phyloP scores from a whole-genome alignment of 176 grass and related monocot genomes.

The Guadua angustifolia region DNA sequence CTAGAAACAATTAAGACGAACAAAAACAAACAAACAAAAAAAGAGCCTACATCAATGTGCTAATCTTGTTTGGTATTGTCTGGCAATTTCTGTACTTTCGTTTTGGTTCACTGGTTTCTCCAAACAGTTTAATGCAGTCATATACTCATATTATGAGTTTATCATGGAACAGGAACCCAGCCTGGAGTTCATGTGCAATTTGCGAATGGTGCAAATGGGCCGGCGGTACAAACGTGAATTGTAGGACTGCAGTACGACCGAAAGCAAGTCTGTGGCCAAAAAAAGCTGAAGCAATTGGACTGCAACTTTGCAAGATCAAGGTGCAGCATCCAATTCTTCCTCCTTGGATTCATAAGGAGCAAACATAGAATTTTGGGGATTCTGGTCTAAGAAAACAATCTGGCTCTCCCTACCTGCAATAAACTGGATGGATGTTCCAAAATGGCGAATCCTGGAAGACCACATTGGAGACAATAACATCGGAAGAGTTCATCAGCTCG shows the following conservation, averaged over 20 bases:
- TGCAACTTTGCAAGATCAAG: not conserved
- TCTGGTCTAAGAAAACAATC: not conserved
- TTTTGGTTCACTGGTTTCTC: slow-evolving; percentile 29
- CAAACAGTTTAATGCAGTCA: slow-evolving; percentile 21
- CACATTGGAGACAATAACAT: slow-evolving; percentile 74
- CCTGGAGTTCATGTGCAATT: slow-evolving; percentile 29
- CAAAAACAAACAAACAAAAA: slow-evolving; percentile 26
- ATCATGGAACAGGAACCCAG: slow-evolving; percentile 22
- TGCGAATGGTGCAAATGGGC: slow-evolving; percentile 26
- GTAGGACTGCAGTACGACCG: not conserved
- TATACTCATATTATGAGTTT: slow-evolving; percentile 20
- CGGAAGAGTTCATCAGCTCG: slow-evolving; percentile 80
- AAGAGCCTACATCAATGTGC: slow-evolving; percentile 21
- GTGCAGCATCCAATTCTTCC: slow-evolving; percentile 13
- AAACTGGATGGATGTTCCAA: slow-evolving; percentile 99
- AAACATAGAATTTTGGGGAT: not conserved
- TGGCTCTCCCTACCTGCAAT: slow-evolving; percentile 65
- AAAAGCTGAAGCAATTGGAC: slow-evolving; percentile 17
- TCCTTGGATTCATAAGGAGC: not conserved
- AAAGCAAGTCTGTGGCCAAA: not conserved
- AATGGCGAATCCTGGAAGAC: slow-evolving; percentile 84
- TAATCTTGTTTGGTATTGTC: slow-evolving; percentile 33
- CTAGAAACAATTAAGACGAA: slow-evolving; percentile 39
- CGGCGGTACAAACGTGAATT: slow-evolving; percentile 1
- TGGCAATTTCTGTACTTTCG: slow-evolving; percentile 28